These are phyloP conservation scores for Pelargonium nanum DNA, from an alignment of 345 rosid species.

Conservation along the genomic window DNA sequence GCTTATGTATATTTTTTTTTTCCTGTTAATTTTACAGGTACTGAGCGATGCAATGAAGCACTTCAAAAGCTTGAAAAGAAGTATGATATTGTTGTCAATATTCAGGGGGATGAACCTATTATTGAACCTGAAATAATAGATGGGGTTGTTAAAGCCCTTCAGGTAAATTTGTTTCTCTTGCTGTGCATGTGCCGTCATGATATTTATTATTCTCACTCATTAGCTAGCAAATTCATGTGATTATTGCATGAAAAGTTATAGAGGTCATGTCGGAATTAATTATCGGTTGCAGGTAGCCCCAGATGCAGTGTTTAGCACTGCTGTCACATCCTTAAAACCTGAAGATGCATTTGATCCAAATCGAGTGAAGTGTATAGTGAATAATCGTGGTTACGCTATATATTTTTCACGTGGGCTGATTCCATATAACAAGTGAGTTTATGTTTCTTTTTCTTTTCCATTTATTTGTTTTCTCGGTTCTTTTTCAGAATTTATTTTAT, in stretches of 20 bases:
- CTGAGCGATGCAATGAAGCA: conserved; percentile 88
- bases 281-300: conserved; percentile 51
- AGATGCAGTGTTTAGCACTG: conserved; percentile 97
- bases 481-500: neutral
- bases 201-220: too few species aligned
- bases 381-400: conserved; percentile 76
- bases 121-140: conserved; percentile 92
- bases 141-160: conserved; percentile 87
- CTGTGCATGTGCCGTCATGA: neutral
- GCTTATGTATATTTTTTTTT: conserved; percentile 2
- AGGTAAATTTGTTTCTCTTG: conserved; percentile 32
- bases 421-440: conserved; percentile 79
- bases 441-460: neutral
- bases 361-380: conserved; percentile 82
- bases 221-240: too few species aligned
- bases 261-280: neutral
- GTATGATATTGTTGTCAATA: conserved; percentile 85
- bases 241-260: too few species aligned
- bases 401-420: conserved; percentile 87
- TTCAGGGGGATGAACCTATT: conserved; percentile 96
- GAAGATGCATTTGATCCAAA: conserved; percentile 91
- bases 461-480: neutral
- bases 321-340: conserved; percentile 72
- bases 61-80: conserved; percentile 71
- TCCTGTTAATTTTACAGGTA: conserved; percentile 30